These are phyloP conservation scores for Apiotrichum laibachii DNA, from an alignment of 1,284 basidiomycete genomes.

Conservation along the genomic window DNA sequence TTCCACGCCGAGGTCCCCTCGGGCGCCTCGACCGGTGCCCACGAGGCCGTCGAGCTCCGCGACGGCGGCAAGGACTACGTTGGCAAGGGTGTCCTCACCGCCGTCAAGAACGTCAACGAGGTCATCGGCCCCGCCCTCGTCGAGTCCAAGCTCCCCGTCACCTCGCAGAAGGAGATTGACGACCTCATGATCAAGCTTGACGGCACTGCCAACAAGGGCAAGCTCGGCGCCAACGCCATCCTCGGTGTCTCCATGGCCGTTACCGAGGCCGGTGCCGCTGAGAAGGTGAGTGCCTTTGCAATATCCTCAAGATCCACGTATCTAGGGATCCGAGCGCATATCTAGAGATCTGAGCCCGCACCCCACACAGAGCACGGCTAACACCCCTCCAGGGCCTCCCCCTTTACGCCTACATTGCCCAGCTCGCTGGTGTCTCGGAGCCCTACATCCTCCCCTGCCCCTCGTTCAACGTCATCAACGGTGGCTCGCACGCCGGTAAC, in stretches of 20 bases:
- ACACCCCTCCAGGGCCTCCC: constrained; percentile 63
- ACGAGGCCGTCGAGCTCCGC: constrained; percentile 98
- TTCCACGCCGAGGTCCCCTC: constrained; percentile 96
- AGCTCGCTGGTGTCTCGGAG: constrained; percentile 88
- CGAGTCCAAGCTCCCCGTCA: constrained; percentile 80
- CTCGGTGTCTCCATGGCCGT: constrained; percentile 98
- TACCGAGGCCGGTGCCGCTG: constrained; percentile 86
- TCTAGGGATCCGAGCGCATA: constrained; percentile 7
- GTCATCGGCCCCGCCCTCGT: constrained; percentile 86
- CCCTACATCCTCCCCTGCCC: constrained; percentile 90
- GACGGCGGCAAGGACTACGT: constrained; percentile 95
- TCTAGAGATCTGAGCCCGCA: too few relatives aligned
- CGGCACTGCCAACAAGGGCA: constrained; percentile 97
- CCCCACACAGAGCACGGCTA: too few relatives aligned
- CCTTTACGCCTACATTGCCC: constrained; percentile 94
- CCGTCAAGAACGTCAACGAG: constrained; percentile 92
- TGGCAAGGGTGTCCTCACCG: constrained; percentile 96
- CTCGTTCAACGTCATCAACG: constrained; percentile 99
- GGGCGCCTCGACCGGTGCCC: constrained; percentile 95
- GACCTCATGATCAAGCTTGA: constrained; percentile 99
- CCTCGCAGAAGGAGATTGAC: constrained; percentile 93
- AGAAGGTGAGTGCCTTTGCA: constrained; percentile 58
- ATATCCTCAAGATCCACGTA: not conserved
- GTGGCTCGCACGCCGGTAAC: constrained; percentile 99
- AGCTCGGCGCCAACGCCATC: constrained; percentile 98